Conservation (phyloP, 345 rosid genomes). For the Cardamine resedifolia region DNA sequence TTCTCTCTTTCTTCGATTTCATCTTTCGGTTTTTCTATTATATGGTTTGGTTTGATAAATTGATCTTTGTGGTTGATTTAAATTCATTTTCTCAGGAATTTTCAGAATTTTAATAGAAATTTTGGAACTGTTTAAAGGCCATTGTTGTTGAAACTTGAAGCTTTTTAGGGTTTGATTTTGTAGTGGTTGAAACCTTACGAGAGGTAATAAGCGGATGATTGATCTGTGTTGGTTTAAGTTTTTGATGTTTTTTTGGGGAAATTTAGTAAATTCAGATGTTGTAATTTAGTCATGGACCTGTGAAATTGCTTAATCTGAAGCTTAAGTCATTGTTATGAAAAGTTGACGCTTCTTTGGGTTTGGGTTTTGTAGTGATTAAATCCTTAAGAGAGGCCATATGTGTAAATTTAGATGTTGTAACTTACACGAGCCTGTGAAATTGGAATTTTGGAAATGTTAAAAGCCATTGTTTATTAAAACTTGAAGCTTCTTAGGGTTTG, state of each 20-base stretch:
- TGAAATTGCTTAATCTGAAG: neutral
- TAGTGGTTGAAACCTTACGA: neutral
- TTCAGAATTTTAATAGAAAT: neutral
- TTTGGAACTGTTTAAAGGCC: neutral
- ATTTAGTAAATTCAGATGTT: neutral
- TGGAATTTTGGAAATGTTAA: neutral
- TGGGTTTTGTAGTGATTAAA: no score
- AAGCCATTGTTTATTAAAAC: neutral
- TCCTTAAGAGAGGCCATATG: no score
- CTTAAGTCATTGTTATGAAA: no score
- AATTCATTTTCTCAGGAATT: neutral
- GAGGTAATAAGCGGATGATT: neutral
- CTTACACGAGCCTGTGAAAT: neutral
- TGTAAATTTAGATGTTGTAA: neutral
- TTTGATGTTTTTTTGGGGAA: neutral
- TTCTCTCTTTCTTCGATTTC: neutral
- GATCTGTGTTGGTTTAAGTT: neutral
- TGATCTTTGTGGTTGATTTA: neutral
- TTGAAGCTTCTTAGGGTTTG: neutral
- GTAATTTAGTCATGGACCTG: neutral
- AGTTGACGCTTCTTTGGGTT: no score
- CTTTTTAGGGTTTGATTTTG: neutral
- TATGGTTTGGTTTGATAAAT: neutral
- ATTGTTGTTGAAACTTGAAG: neutral
- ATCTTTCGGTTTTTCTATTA: neutral